Evolutionary conservation across 345 rosid genomes (phyloP).

Genomic region (Firmiana major): DNA sequence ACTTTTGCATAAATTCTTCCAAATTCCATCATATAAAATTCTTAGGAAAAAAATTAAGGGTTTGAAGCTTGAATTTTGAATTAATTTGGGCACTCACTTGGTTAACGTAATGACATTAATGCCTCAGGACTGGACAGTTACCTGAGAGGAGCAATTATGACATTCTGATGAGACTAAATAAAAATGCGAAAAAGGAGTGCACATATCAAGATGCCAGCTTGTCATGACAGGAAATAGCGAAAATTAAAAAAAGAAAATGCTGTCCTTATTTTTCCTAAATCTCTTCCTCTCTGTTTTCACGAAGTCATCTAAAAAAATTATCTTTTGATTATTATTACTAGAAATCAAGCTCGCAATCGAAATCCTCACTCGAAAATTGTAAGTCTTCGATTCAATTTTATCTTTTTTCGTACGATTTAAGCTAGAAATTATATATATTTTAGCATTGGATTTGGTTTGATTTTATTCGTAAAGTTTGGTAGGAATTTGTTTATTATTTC

Average conservation of each 20-base stretch:
- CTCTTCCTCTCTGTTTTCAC: not conserved
- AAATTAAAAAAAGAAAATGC: not conserved
- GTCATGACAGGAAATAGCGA: not conserved
- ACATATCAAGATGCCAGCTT: constrained; percentile 22
- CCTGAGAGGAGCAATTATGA: not conserved
- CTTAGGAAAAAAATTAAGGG: too few relatives aligned
- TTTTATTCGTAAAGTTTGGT: not conserved
- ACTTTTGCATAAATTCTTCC: too few relatives aligned
- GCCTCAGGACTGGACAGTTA: not conserved
- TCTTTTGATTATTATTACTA: not conserved
- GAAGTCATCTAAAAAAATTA: not conserved
- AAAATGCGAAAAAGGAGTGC: not conserved
- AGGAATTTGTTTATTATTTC: not conserved
- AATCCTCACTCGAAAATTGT: not conserved
- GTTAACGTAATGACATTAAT: not conserved
- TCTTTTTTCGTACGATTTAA: not conserved
- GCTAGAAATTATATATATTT: not conserved
- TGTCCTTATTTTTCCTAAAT: not conserved
- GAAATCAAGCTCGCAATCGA: not conserved
- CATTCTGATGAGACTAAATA: not conserved
- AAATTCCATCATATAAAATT: too few relatives aligned
- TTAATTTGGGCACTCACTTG: not conserved
- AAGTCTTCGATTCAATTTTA: constrained; percentile 13
- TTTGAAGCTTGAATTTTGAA: not conserved
- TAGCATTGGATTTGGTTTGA: not conserved